Percentiles rank a stretch among this genome's conserved stretches.
Conservation (phyloP, 1,284 basidiomycete genomes). For the Ceratobasidium sp. region DNA sequence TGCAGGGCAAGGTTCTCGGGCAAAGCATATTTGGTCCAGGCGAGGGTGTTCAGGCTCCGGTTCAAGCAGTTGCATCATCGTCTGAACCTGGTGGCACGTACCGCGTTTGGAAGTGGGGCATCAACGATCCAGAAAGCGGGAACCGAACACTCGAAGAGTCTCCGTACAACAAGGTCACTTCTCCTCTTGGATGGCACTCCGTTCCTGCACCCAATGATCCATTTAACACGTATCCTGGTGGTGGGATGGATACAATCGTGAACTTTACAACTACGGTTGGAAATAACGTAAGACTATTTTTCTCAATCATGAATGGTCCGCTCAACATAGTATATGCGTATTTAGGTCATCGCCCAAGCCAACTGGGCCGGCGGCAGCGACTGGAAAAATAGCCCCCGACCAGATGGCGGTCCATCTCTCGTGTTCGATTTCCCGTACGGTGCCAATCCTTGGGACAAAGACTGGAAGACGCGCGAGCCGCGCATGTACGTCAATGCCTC, state of each 20-base stretch:
- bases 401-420: slow-evolving; percentile 68
- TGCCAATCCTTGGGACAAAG: slow-evolving; percentile 65
- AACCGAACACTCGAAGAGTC: slow-evolving; percentile 69
- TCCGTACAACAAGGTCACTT: slow-evolving; percentile 77
- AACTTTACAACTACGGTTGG: slow-evolving; percentile 87
- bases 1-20: slow-evolving; percentile 42
- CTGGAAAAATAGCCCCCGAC: slow-evolving; percentile 84
- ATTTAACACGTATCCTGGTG: slow-evolving; percentile 51
- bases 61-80: slow-evolving; percentile 52
- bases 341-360: slow-evolving; percentile 81
- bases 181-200: slow-evolving; percentile 89
- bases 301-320: background rate
- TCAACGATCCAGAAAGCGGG: slow-evolving; percentile 78
- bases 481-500: slow-evolving; percentile 87
- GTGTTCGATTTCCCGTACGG: slow-evolving; percentile 80
- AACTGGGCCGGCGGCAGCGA: slow-evolving; percentile 86
- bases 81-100: slow-evolving; percentile 65
- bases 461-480: slow-evolving; percentile 71
- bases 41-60: slow-evolving; percentile 33
- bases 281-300: slow-evolving; percentile 77
- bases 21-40: background rate
- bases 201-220: slow-evolving; percentile 67
- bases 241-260: slow-evolving; percentile 56
- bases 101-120: slow-evolving; percentile 78
- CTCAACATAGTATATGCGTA: slow-evolving; percentile 10